Evolutionary conservation across 2,329 filamentous ascomycete species (phyloP).

Genomic region (Stemphylium vesicarium): DNA sequence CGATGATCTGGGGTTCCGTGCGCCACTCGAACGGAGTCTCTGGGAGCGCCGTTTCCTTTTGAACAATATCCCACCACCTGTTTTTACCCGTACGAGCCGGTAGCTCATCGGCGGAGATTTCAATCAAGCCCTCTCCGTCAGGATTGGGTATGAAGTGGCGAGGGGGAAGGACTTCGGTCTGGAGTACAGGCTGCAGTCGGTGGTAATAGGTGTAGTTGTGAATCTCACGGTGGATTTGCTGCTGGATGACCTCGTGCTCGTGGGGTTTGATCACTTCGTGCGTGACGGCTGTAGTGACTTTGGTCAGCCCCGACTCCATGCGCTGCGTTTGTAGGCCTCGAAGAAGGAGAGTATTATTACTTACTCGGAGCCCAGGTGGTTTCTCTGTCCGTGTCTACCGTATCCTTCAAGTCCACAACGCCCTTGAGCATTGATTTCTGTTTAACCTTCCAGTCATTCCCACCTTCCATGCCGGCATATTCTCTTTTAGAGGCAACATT

Average conservation of each 20-base stretch:
- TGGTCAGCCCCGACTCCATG: slow-evolving; percentile 7
- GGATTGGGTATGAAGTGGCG: slow-evolving; percentile 57
- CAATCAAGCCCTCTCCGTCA: slow-evolving; percentile 46
- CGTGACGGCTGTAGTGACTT: slow-evolving; percentile 52
- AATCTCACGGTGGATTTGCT: slow-evolving; percentile 59
- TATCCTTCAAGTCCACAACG: slow-evolving; percentile 47
- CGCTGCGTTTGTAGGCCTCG: background rate
- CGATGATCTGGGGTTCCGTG: slow-evolving; percentile 48
- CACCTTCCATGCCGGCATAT: background rate
- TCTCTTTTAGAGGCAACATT: background rate
- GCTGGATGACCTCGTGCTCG: slow-evolving; percentile 55
- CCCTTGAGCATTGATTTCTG: slow-evolving; percentile 29
- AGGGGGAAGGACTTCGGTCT: slow-evolving; percentile 60
- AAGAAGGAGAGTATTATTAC: background rate
- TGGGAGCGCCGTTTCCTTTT: slow-evolving; percentile 24
- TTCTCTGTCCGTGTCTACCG: slow-evolving; percentile 48
- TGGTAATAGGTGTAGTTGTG: slow-evolving; percentile 62
- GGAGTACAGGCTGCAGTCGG: slow-evolving; percentile 59
- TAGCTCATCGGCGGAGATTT: slow-evolving; percentile 55
- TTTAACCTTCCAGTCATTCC: slow-evolving; percentile 9
- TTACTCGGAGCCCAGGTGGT: slow-evolving; percentile 50
- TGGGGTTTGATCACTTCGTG: slow-evolving; percentile 57
- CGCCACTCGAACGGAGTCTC: slow-evolving; percentile 22
- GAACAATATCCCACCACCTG: slow-evolving; percentile 38
- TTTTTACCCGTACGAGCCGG: slow-evolving; percentile 41